These are phyloP conservation scores for Candida verbasci DNA, from an alignment of 805 yeast genomes.

Conservation along the genomic window DNA sequence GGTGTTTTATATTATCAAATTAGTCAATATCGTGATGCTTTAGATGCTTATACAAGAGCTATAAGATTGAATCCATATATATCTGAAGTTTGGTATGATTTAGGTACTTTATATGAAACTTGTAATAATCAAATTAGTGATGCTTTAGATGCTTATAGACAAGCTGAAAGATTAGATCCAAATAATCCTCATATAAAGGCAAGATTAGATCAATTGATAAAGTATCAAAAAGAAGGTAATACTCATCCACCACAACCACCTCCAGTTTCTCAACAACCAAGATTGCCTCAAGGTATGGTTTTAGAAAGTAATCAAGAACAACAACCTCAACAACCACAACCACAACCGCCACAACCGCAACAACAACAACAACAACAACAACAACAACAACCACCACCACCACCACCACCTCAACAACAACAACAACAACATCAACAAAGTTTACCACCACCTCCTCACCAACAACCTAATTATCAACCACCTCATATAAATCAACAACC, in stretches of 20 bases:
- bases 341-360: no score
- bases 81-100: slow-evolving; percentile 97
- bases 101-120: slow-evolving; percentile 94
- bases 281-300: slow-evolving; percentile 62
- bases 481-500: slow-evolving; percentile 5
- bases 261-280: slow-evolving; percentile 60
- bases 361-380: no score
- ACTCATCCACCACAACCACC: slow-evolving; percentile 63
- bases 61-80: slow-evolving; percentile 93
- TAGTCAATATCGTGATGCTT: slow-evolving; percentile 91
- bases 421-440: slow-evolving; percentile 15
- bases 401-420: slow-evolving; percentile 25
- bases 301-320: slow-evolving; percentile 48
- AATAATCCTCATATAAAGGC: slow-evolving; percentile 92
- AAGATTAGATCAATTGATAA: slow-evolving; percentile 78
- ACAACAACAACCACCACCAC: no score
- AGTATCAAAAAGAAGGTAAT: slow-evolving; percentile 66
- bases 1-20: slow-evolving; percentile 97
- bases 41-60: slow-evolving; percentile 96
- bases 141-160: slow-evolving; percentile 94
- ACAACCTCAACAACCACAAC: no score
- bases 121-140: slow-evolving; percentile 94
- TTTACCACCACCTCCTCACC: slow-evolving; percentile 11
- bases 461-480: slow-evolving; percentile 6
- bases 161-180: slow-evolving; percentile 94